These are phyloP conservation scores for Globisporangium cystogenes DNA, from an alignment of 352 stramenopile species.

Conservation along the genomic window DNA sequence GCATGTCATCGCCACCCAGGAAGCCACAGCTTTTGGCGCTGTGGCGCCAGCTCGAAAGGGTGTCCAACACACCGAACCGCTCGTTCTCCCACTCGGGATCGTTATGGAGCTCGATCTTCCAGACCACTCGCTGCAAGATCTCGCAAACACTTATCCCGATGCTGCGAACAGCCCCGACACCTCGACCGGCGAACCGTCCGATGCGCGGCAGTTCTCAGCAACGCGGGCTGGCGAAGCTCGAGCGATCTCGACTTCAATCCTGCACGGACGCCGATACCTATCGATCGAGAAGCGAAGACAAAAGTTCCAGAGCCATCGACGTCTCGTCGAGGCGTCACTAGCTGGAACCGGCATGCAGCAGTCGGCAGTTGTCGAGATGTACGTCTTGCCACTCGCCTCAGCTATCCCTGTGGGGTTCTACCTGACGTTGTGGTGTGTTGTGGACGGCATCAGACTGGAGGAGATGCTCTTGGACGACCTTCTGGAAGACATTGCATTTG, in stretches of 20 bases:
- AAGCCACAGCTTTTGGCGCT: too few species aligned
- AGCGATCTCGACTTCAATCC: constrained; percentile 14
- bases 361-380: constrained; percentile 59
- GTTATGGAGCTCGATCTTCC: constrained; percentile 38
- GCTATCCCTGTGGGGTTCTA: background rate
- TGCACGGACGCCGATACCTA: constrained; percentile 10
- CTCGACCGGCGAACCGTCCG: background rate
- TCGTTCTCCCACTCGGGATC: constrained; percentile 35
- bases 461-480: constrained; percentile 33
- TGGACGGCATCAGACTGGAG: constrained; percentile 14
- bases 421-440: background rate
- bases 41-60: background rate
- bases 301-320: constrained; percentile 48
- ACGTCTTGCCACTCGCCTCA: constrained; percentile 5
- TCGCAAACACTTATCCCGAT: background rate
- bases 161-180: background rate
- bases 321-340: constrained; percentile 49
- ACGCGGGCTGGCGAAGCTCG: constrained; percentile 14
- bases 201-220: background rate
- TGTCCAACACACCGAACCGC: background rate
- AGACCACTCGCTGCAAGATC: background rate
- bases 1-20: background rate
- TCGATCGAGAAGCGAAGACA: constrained; percentile 40
- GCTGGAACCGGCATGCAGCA: constrained; percentile 53
- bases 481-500: constrained; percentile 17